A percentile compares a stretch with the other conserved stretches of the same genome.
Conservation (phyloP, 164 flowering plant genomes). For the Vitis rupestris region DNA sequence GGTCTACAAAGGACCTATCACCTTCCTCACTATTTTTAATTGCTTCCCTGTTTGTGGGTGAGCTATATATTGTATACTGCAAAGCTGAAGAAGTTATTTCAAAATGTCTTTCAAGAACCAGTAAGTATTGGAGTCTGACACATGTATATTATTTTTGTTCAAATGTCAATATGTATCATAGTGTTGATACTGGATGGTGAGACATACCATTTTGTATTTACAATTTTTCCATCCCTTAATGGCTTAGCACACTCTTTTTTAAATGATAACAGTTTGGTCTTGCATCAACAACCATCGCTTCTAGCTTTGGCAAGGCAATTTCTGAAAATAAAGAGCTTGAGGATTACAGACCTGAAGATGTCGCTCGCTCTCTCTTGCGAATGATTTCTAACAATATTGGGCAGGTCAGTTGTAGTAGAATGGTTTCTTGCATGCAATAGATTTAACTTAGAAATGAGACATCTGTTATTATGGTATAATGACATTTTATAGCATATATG, state of each 20-base stretch:
- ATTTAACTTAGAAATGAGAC: not conserved
- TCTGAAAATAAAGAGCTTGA: constrained; percentile 55
- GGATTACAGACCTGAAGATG: constrained; percentile 65
- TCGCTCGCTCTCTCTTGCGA: constrained; percentile 58
- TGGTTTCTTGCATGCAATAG: not conserved
- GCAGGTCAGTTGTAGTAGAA: constrained; percentile 39
- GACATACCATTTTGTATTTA: not conserved
- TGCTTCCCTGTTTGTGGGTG: not conserved
- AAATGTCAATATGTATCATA: not conserved
- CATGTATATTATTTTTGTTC: not conserved
- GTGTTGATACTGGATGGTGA: not conserved
- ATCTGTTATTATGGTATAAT: not conserved
- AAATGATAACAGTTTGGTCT: constrained; percentile 54
- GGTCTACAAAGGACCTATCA: too few species aligned
- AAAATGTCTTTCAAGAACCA: not conserved
- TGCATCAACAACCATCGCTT: constrained; percentile 61
- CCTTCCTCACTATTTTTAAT: not conserved
- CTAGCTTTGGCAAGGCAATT: constrained; percentile 72
- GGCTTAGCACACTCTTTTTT: not conserved
- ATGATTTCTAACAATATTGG: constrained; percentile 72
- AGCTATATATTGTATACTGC: not conserved
- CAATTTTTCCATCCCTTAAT: not conserved
- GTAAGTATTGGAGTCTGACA: not conserved
- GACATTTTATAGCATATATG: not conserved
- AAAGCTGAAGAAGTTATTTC: not conserved